Percentiles rank a stretch among this genome's conserved stretches.
phyloP scores from a whole-genome alignment of 352 stramenopile genomes.

The Globisporangium mamillatum region DNA sequence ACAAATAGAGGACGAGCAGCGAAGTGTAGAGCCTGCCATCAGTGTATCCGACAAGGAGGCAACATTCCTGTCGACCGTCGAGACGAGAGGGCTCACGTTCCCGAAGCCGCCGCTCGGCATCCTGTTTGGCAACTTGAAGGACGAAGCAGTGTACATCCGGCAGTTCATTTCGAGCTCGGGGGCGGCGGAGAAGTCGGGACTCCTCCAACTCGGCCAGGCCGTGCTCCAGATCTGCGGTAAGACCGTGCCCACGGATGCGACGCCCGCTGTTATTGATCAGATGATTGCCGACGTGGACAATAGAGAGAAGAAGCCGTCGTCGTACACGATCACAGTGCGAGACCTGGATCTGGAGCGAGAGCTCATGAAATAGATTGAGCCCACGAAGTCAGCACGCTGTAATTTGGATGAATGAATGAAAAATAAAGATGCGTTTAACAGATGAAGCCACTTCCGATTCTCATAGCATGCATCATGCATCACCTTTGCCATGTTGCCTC shows the following conservation, averaged over 20 bases:
- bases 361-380: conserved; percentile 55
- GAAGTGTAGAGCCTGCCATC: conserved; percentile 1
- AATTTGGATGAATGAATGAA: not conserved
- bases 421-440: not conserved
- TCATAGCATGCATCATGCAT: not conserved
- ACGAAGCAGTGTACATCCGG: conserved; percentile 73
- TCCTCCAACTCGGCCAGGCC: conserved; percentile 59
- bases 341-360: conserved; percentile 79
- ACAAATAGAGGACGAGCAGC: conserved; percentile 20
- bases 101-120: conserved; percentile 67
- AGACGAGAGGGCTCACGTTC: conserved; percentile 59
- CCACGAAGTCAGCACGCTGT: not conserved
- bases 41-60: conserved; percentile 7
- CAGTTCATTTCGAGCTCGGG: conserved; percentile 79
- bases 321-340: conserved; percentile 66
- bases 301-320: conserved; percentile 12
- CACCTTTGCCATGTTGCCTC: not conserved
- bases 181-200: conserved; percentile 61
- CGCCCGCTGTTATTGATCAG: conserved; percentile 50
- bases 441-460: not conserved
- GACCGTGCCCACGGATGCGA: conserved; percentile 55
- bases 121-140: conserved; percentile 80
- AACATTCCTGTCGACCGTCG: conserved; percentile 20
- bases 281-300: conserved; percentile 58
- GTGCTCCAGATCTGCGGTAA: conserved; percentile 77